A percentile compares a stretch with the other conserved stretches of the same genome.
Conservation (phyloP, 129 eudicot genomes). For the Flaveria robusta region DNA sequence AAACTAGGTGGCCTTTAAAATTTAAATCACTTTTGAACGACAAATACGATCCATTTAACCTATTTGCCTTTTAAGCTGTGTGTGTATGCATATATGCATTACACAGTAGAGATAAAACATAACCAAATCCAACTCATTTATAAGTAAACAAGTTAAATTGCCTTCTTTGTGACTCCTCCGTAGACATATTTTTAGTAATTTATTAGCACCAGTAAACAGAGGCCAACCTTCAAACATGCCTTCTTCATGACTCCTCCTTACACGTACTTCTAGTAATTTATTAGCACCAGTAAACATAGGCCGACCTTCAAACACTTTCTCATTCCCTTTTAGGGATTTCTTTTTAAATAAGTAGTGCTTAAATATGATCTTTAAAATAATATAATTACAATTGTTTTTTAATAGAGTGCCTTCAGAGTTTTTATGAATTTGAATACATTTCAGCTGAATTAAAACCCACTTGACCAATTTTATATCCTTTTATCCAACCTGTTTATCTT, state of each 20-base stretch:
- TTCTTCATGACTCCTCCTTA: no score
- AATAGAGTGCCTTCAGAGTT: neutral
- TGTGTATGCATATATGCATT: no score
- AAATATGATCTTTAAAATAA: neutral
- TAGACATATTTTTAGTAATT: no score
- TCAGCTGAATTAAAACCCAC: neutral
- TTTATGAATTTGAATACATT: neutral
- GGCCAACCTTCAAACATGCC: no score
- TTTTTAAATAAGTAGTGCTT: neutral
- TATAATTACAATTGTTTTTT: neutral
- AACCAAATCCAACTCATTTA: no score
- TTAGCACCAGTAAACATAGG: neutral
- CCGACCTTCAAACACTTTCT: neutral
- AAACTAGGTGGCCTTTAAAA: neutral
- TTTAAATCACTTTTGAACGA: neutral
- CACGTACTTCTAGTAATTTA: no score
- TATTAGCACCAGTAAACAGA: no score
- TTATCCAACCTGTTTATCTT: neutral
- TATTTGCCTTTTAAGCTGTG: no score
- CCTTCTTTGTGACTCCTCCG: no score
- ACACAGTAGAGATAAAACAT: no score
- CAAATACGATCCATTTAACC: neutral
- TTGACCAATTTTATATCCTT: neutral
- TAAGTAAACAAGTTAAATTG: no score
- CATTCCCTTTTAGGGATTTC: neutral